Percentiles rank a stretch among this genome's conserved stretches.
phyloP scores from a whole-genome alignment of 176 grass and related monocot genomes.

The Eragrostis nindensis region DNA sequence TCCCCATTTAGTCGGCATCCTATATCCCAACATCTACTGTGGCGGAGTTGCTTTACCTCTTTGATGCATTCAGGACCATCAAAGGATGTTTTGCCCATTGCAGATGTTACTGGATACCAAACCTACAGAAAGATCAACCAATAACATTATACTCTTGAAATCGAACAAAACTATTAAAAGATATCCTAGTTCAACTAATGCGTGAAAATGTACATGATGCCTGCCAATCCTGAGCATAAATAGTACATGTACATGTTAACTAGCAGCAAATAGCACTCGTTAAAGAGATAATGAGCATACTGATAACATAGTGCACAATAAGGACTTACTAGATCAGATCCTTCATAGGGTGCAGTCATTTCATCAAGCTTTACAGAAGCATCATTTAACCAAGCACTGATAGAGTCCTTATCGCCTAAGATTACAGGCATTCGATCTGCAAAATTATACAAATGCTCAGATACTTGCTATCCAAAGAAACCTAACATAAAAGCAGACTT shows the following conservation, averaged over 20 bases:
- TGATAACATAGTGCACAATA: slow-evolving; percentile 5
- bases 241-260: too few species aligned
- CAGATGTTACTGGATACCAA: slow-evolving; percentile 75
- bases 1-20: not conserved
- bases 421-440: slow-evolving; percentile 96
- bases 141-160: slow-evolving; percentile 20
- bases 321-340: slow-evolving; percentile 75
- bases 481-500: slow-evolving; percentile 12
- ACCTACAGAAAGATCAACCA: slow-evolving; percentile 47
- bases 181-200: not conserved
- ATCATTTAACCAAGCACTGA: slow-evolving; percentile 74
- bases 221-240: too few species aligned
- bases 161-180: slow-evolving; percentile 1
- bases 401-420: slow-evolving; percentile 54
- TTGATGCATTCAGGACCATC: slow-evolving; percentile 85
- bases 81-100: slow-evolving; percentile 86
- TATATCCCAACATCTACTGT: not conserved
- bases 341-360: slow-evolving; percentile 79
- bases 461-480: slow-evolving; percentile 11
- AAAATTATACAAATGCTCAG: slow-evolving; percentile 36
- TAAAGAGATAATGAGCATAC: slow-evolving; percentile 5
- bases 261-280: not conserved
- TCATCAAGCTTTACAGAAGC: slow-evolving; percentile 65
- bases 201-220: not conserved
- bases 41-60: slow-evolving; percentile 54